Evolutionary conservation across 2,329 filamentous ascomycete species (phyloP), one percentile per base, ranked within the genome.

Genomic region (Fusarium sp.): DNA sequence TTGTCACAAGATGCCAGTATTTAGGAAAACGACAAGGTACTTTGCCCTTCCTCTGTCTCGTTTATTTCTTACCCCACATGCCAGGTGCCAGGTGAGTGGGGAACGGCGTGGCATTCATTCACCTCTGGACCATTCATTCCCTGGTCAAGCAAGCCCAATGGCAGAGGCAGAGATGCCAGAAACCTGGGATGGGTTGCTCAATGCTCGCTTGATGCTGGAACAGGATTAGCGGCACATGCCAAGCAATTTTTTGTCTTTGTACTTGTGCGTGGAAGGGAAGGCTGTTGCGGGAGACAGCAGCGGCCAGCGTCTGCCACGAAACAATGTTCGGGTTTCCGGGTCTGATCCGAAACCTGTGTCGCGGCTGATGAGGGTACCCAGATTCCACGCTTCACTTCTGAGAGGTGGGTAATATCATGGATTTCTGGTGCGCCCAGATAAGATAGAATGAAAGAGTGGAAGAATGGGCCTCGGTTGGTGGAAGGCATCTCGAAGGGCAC

Each of bases 181-280:
- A 74, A 56, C 67, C 55, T 63, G 67, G 36, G 67, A 66, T 66
- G 56, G 42, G 57, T 49, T 53, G 49, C 55, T 57, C 53, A 56
- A 56, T 57, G 53, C 53, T 57, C 53, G 55, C 51, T 46, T 12
- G 40, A 56, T 59, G 67, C 22, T 74, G n/a, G 53, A 62, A 69
- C 36, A 20, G 61, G 67, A 20, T 63, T 74, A 74, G 71, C 53
- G 71, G 42, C 38, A 69, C 38, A 72, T 72, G 64, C 61, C 67
- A 73, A 71, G 57, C 31, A 70, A 51, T 62, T 69, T 51, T 66
- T 72, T 56, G 36, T 59, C 36, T 63, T 66, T 72, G 66, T 49
- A 35, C 62, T 71, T 53, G 51, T 57, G 59, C 55, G 40, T 44
- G 55, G 35, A 59, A n/a, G 46, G 46, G 27, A 53, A 53, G 22